phyloP scores from a whole-genome alignment of 2,329 filamentous ascomycete genomes.

The Pseudogymnoascus sp. region DNA sequence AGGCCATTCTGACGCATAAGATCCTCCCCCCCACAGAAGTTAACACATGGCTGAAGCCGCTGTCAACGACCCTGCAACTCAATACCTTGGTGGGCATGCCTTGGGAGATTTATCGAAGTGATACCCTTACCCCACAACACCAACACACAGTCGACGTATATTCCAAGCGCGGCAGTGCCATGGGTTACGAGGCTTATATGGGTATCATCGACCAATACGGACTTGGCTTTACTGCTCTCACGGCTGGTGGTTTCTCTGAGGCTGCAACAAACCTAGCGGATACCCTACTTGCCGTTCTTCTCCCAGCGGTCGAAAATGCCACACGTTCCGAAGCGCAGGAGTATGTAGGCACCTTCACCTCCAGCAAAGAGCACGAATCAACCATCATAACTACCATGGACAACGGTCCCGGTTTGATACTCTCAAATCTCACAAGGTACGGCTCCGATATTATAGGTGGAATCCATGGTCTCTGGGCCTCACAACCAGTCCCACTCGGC shows the following conservation, averaged over 20 bases:
- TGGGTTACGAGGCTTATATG: background rate
- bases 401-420: background rate
- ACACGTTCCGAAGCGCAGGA: background rate
- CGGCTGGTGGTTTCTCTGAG: background rate
- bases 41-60: constrained; percentile 10
- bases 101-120: constrained; percentile 4
- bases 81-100: constrained; percentile 8
- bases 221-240: background rate
- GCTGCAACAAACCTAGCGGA: background rate
- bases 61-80: background rate
- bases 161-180: constrained; percentile 3
- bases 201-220: constrained; percentile 1
- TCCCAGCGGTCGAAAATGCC: background rate
- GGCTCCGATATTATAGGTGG: background rate
- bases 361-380: background rate
- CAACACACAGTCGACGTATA: background rate
- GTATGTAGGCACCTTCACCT: background rate
- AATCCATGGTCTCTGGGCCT: background rate
- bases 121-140: background rate
- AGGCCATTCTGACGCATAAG: background rate
- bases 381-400: background rate
- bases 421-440: constrained; percentile 3
- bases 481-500: background rate
- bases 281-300: background rate
- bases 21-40: background rate